Percentiles rank a stretch among this genome's conserved stretches.
Conservation (phyloP, 129 eudicot species). For the Calendula officinalis region DNA sequence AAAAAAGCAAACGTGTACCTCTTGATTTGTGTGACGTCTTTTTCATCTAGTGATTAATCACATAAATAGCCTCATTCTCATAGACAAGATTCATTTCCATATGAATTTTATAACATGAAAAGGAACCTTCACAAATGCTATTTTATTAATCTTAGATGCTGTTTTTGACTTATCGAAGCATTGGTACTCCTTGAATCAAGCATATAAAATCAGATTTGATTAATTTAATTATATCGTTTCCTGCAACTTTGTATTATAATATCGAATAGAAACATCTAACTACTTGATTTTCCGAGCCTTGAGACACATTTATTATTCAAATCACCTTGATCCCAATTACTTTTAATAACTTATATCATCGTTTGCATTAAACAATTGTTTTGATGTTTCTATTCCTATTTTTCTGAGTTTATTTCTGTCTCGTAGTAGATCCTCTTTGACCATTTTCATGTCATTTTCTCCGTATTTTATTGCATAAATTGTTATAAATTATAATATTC, state of each 20-base stretch:
- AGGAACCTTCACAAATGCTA: slow-evolving; percentile 47
- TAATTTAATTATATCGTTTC: slow-evolving; percentile 25
- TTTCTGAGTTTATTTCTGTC: slow-evolving; percentile 48
- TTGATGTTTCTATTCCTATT: slow-evolving; percentile 96
- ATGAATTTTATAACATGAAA: slow-evolving; percentile 20
- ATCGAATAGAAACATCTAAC: slow-evolving; percentile 75
- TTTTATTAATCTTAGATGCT: slow-evolving; percentile 58
- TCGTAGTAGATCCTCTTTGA: slow-evolving; percentile 38
- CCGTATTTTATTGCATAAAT: slow-evolving; percentile 33
- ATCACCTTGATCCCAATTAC: slow-evolving; percentile 37
- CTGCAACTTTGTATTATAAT: slow-evolving; percentile 23
- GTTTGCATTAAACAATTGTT: slow-evolving; percentile 56
- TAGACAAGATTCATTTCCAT: slow-evolving; percentile 29
- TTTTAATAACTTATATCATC: slow-evolving; percentile 36
- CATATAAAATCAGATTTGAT: slow-evolving; percentile 29
- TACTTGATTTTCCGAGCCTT: slow-evolving; percentile 56
- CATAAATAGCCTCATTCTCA: slow-evolving; percentile 32
- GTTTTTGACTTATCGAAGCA: slow-evolving; percentile 44
- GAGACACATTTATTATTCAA: slow-evolving; percentile 71
- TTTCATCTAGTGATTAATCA: slow-evolving; percentile 52
- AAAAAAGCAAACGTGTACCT: slow-evolving; percentile 3
- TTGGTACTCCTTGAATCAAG: slow-evolving; percentile 38
- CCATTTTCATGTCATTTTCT: slow-evolving; percentile 28
- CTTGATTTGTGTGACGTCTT: slow-evolving; percentile 38
- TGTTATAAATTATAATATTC: slow-evolving; percentile 4